Percentiles rank a stretch among this genome's conserved stretches.
These are phyloP conservation scores for Colletotrichum sojae DNA, from an alignment of 2,329 filamentous ascomycete species.

Conservation along the genomic window DNA sequence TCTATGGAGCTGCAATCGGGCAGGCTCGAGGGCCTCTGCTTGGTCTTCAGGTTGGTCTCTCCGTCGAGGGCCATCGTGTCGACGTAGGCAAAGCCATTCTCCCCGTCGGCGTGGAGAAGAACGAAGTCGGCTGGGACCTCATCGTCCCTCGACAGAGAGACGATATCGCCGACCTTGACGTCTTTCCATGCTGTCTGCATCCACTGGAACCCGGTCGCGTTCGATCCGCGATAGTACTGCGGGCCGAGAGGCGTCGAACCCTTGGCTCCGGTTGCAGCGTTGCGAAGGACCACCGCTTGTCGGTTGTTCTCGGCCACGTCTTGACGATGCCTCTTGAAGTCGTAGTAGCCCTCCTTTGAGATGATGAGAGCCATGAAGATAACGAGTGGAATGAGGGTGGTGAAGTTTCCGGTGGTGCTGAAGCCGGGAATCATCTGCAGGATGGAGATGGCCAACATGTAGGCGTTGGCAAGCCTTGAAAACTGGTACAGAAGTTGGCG, in stretches of 20 bases:
- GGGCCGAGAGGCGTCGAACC: slow-evolving; percentile 48
- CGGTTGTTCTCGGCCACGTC: slow-evolving; percentile 82
- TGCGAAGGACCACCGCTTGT: slow-evolving; percentile 2
- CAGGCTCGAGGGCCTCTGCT: slow-evolving; percentile 74
- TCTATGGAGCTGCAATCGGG: slow-evolving; percentile 69
- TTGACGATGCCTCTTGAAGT: slow-evolving; percentile 82
- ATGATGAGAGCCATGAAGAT: slow-evolving; percentile 88
- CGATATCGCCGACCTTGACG: slow-evolving; percentile 64
- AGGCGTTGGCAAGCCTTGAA: slow-evolving; percentile 87
- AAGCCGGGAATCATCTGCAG: slow-evolving; percentile 84
- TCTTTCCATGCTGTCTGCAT: slow-evolving; percentile 58
- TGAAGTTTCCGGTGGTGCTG: slow-evolving; percentile 82
- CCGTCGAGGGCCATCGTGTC: slow-evolving; percentile 89
- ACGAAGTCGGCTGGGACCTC: slow-evolving; percentile 86
- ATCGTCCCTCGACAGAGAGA: slow-evolving; percentile 76
- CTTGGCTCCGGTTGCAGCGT: slow-evolving; percentile 45
- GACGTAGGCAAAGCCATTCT: slow-evolving; percentile 84
- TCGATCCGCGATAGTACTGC: slow-evolving; percentile 40
- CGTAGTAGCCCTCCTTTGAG: slow-evolving; percentile 89
- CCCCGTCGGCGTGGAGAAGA: slow-evolving; percentile 81
- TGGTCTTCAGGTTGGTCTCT: slow-evolving; percentile 85
- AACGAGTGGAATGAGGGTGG: slow-evolving; percentile 79
- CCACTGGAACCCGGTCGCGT: slow-evolving; percentile 70
- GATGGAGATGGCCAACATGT: slow-evolving; percentile 87
- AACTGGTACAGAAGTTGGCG: slow-evolving; percentile 90